Conservation (phyloP, 2,329 filamentous ascomycete species). For the Colletotrichum cuscutae region DNA sequence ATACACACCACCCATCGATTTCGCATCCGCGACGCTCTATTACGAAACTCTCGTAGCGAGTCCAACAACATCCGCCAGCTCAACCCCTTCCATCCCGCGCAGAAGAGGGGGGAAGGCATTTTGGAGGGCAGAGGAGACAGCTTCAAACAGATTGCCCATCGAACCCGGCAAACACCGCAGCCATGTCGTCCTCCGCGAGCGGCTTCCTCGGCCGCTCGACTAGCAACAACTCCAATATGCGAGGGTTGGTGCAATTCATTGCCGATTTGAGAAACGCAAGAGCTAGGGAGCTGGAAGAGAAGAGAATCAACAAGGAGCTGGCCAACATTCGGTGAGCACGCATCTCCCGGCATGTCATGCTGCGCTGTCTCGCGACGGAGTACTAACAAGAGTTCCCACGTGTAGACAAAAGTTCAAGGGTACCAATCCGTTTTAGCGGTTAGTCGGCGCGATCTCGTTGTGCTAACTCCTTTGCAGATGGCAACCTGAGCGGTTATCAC, state of each 20-base stretch:
- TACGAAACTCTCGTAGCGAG: not conserved
- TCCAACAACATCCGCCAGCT: conserved; percentile 4
- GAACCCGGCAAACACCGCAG: conserved; percentile 29
- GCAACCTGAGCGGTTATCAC: conserved; percentile 93
- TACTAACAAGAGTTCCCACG: not conserved
- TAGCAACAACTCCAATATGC: conserved; percentile 75
- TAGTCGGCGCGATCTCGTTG: conserved; percentile 8
- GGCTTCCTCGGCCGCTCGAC: conserved; percentile 75
- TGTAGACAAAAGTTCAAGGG: conserved; percentile 91
- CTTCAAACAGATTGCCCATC: not conserved
- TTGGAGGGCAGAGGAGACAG: not conserved
- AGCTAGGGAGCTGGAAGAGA: conserved; percentile 95
- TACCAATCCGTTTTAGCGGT: conserved; percentile 44
- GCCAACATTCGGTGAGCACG: conserved; percentile 85
- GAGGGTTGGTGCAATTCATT: conserved; percentile 96
- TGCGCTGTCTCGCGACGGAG: conserved; percentile 29
- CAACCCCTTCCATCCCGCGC: not conserved
- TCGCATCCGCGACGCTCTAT: conserved; percentile 5
- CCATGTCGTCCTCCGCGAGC: conserved; percentile 66
- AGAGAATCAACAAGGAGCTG: conserved; percentile 99
- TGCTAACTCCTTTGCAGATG: conserved; percentile 65
- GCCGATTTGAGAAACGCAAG: conserved; percentile 94
- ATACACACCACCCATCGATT: conserved; percentile 1
- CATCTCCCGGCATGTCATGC: conserved; percentile 8
- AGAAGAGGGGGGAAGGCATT: not conserved